phyloP scores from a whole-genome alignment of 495 filamentous ascomycete genomes.

The Acidomyces sp. region DNA sequence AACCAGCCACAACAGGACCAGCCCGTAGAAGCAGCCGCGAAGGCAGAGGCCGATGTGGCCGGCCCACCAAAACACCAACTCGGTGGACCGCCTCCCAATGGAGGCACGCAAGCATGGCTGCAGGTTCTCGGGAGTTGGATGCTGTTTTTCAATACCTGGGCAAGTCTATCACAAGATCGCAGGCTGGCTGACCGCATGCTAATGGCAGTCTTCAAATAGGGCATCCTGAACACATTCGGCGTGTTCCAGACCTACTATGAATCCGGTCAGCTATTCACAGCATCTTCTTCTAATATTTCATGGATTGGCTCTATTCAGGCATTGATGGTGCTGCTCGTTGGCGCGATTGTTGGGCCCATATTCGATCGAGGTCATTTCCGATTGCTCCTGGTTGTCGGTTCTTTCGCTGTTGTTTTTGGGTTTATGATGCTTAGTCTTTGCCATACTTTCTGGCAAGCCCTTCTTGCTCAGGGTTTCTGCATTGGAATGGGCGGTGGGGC shows the following conservation, averaged over 20 bases:
- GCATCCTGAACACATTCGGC: slow-evolving; percentile 23
- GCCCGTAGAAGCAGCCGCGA: slow-evolving; percentile 8
- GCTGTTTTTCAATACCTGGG: slow-evolving; percentile 45
- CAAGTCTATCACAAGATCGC: slow-evolving; percentile 3
- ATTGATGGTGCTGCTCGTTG: slow-evolving; percentile 31
- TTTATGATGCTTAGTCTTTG: slow-evolving; percentile 42
- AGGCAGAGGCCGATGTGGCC: slow-evolving; percentile 1
- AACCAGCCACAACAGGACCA: neutral
- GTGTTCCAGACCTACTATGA: slow-evolving; percentile 43
- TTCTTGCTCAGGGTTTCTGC: slow-evolving; percentile 65
- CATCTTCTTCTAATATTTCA: slow-evolving; percentile 31
- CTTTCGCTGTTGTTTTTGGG: slow-evolving; percentile 51
- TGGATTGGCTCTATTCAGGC: slow-evolving; percentile 39
- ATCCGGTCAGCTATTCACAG: slow-evolving; percentile 22
- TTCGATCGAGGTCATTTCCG: slow-evolving; percentile 35
- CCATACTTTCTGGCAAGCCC: slow-evolving; percentile 56
- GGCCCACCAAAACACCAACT: slow-evolving; percentile 2
- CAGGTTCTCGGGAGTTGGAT: slow-evolving; percentile 38
- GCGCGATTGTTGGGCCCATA: slow-evolving; percentile 33
- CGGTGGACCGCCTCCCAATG: slow-evolving; percentile 30
- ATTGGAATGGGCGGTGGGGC: slow-evolving; percentile 52
- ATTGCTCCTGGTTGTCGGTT: slow-evolving; percentile 39
- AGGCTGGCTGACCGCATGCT: neutral
- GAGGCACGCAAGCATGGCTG: slow-evolving; percentile 40
- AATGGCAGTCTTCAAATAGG: neutral